Conservation (phyloP, 192 early-diverging fungal species). For the Mortierella claussenii region DNA sequence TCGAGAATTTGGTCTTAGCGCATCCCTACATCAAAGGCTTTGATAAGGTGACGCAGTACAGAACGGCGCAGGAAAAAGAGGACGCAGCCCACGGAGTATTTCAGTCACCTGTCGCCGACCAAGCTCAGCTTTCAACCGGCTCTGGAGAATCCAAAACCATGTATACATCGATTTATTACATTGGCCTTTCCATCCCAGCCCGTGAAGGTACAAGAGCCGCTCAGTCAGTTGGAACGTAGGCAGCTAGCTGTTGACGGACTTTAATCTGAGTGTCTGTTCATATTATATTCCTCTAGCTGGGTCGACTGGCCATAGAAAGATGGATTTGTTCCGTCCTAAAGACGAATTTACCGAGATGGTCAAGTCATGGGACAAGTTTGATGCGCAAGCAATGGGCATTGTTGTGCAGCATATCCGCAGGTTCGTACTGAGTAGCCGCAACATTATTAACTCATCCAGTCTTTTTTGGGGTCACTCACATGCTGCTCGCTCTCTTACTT, state of each 20-base stretch:
- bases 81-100: slow-evolving; percentile 75
- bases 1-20: slow-evolving; percentile 76
- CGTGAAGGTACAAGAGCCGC: slow-evolving; percentile 63
- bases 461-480: too few relatives aligned
- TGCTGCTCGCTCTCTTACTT: too few relatives aligned
- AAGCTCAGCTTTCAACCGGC: slow-evolving; percentile 10
- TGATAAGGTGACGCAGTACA: slow-evolving; percentile 73
- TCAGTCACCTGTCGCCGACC: slow-evolving; percentile 49
- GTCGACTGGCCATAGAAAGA: slow-evolving; percentile 61
- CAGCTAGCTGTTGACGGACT: too few relatives aligned
- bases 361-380: slow-evolving; percentile 83
- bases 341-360: slow-evolving; percentile 86
- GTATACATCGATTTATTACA: slow-evolving; percentile 88
- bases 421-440: slow-evolving; percentile 28
- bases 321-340: slow-evolving; percentile 87
- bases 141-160: slow-evolving; percentile 53
- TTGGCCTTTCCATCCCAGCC: slow-evolving; percentile 80
- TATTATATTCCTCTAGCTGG: slow-evolving; percentile 32
- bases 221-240: too few relatives aligned
- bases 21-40: slow-evolving; percentile 94
- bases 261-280: too few relatives aligned
- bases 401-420: slow-evolving; percentile 67
- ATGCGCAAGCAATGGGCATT: slow-evolving; percentile 74
- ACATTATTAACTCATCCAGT: neutral
- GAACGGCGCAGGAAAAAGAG: slow-evolving; percentile 71